Evolutionary conservation across 768 basidiomycete genomes (phyloP).

Genomic region (Clitopilus hobsonii): DNA sequence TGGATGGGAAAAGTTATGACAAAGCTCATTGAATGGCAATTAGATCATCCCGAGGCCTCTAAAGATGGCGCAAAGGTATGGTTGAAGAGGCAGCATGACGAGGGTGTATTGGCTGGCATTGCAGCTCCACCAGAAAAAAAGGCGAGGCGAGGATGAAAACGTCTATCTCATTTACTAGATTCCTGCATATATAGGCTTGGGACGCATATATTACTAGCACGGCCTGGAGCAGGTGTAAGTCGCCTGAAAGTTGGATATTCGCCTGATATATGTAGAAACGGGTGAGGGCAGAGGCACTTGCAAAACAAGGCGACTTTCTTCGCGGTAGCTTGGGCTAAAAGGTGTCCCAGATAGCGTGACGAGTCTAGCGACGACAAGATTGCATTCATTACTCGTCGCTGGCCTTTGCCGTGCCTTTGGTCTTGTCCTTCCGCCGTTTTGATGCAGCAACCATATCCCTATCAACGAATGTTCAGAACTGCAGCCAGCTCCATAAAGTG

Average conservation of each 20-base stretch:
- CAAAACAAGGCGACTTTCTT: too few species aligned
- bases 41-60: conserved; percentile 64
- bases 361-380: too few species aligned
- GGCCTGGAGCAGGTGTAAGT: too few species aligned
- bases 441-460: conserved; percentile 81
- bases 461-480: conserved; percentile 4
- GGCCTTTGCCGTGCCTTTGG: conserved; percentile 8
- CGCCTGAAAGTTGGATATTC: too few species aligned
- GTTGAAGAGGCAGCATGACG: conserved; percentile 52
- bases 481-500: neutral
- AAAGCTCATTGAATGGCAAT: conserved; percentile 81
- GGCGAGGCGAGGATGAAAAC: conserved; percentile 27
- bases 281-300: too few species aligned
- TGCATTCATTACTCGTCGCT: too few species aligned
- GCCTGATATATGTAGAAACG: too few species aligned
- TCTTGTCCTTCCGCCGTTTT: conserved; percentile 55
- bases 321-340: too few species aligned
- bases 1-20: conserved; percentile 63
- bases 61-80: conserved; percentile 67
- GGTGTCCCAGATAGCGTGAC: too few species aligned
- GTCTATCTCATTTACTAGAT: neutral
- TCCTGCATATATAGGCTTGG: neutral
- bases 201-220: neutral
- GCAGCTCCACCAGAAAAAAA: conserved; percentile 33
- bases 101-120: neutral